phyloP scores from a whole-genome alignment of 2,329 filamentous ascomycete genomes.

The Pleurostoma richardsiae region DNA sequence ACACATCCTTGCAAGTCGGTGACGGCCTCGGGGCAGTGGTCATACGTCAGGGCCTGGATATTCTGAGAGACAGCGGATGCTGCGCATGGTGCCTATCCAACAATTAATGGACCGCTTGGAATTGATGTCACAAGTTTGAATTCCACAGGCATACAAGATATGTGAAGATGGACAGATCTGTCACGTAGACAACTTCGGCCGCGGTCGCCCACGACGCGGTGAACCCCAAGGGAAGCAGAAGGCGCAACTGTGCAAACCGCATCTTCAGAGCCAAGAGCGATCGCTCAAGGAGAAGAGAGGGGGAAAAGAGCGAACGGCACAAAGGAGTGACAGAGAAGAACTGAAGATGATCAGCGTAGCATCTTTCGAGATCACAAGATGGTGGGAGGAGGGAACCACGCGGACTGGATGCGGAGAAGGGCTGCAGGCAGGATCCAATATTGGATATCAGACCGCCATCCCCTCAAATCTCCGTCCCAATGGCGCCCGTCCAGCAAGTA shows the following conservation, averaged over 20 bases:
- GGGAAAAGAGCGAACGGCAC: too few relatives aligned
- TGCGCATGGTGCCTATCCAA: conserved; percentile 42
- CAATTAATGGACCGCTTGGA: conserved; percentile 2
- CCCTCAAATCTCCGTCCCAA: too few relatives aligned
- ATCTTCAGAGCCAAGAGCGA: neutral
- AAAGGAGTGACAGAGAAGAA: too few relatives aligned
- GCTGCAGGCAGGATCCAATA: too few relatives aligned
- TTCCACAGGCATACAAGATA: conserved; percentile 25
- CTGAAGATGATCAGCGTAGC: too few relatives aligned
- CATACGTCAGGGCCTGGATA: conserved; percentile 34
- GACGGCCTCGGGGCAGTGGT: conserved; percentile 35
- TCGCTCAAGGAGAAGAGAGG: too few relatives aligned
- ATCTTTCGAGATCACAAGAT: too few relatives aligned
- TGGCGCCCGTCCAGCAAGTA: too few relatives aligned
- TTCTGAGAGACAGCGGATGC: conserved; percentile 37
- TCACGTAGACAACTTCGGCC: conserved; percentile 33
- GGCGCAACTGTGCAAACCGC: neutral
- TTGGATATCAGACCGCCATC: too few relatives aligned
- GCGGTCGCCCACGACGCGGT: conserved; percentile 7
- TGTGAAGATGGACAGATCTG: conserved; percentile 36
- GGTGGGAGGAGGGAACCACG: too few relatives aligned
- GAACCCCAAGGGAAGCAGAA: neutral
- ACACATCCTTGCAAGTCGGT: conserved; percentile 44
- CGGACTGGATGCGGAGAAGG: too few relatives aligned
- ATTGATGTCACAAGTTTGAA: neutral